Base-by-base conservation (phyloP, 805 yeast species). In the Candida arabinofermentans region DNA sequence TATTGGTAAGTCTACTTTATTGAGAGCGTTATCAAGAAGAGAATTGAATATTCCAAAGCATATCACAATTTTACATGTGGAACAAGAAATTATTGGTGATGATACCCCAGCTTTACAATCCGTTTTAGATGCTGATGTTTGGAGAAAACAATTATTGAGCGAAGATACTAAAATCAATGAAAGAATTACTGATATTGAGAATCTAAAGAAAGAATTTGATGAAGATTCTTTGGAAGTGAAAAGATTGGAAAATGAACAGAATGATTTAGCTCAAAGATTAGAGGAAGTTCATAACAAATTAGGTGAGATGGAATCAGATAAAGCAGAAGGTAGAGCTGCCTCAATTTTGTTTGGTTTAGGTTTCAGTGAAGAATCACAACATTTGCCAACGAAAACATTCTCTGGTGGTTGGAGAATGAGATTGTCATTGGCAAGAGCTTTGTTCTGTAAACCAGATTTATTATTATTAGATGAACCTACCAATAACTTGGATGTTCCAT, bases 371-470 rank as follows among this genome's bases (percentile, higher is more conserved):
- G 95, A 85, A 55, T 77, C 96, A 5, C 99, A 93, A 64, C 67
- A 71, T 36, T 72, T 73, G 49, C 82, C 96, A 24, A 89, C 98
- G 5, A 91, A 88, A 51, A 76, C 89, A 22, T 93, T 93, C 64
- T 89, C 97, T 40, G 99, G 99, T 78, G 99, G 99, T 81, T 93
- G 99, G 99, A 84, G 99, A 77, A 93, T 93, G 99, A 86, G 99
- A 72, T 75, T 93, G 50, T 86, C 97, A n/a, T 75, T 93, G 46
- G 99, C 99, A 3, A 81, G 99, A 68, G 99, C 99, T 0, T 75
- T 93, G 61, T 93, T 93, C 75, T 91, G 97, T 75, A 83, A 88
- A 61, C 99, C 99, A 0, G 99, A 93, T 64, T 72, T 93, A 50
- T 72, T 93, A 51, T 71, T 93, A 60, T 75, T 93, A 50, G 99